Percentiles rank a stretch among this genome's conserved stretches.
Conservation (phyloP, 73 alveolate genomes). For the Paramecium octaurelia region DNA sequence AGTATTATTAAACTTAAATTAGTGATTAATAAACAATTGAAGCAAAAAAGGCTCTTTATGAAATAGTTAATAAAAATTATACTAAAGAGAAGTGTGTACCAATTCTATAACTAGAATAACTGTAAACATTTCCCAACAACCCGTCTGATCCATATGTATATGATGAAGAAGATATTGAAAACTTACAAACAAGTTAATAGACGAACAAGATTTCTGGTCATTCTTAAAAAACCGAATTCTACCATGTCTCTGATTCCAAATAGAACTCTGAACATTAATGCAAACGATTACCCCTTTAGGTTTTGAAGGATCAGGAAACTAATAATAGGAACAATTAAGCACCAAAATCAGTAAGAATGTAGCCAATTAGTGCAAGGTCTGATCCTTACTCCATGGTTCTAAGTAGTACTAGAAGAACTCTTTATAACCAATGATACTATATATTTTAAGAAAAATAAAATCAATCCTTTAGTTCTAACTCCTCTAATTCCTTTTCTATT, state of each 20-base stretch:
- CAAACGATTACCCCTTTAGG: not conserved
- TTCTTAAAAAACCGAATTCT: not conserved
- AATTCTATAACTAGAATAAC: not conserved
- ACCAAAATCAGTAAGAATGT: not conserved
- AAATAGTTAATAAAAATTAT: not conserved
- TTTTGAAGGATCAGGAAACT: not conserved
- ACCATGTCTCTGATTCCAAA: not conserved
- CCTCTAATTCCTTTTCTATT: not conserved
- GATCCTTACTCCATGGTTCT: not conserved
- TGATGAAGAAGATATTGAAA: not conserved
- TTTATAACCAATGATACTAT: not conserved
- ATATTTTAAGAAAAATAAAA: not conserved
- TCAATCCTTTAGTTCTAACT: not conserved
- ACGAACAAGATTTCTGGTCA: not conserved
- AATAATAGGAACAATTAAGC: not conserved
- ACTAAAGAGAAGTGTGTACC: not conserved
- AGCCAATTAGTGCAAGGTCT: not conserved
- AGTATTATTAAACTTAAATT: not conserved
- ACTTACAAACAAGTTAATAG: not conserved
- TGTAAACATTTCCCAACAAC: not conserved
- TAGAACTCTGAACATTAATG: not conserved
- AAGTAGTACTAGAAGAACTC: not conserved
- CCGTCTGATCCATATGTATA: not conserved
- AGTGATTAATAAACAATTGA: not conserved
- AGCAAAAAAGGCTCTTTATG: not conserved